Conservation (phyloP, 192 early-diverging fungal genomes). For the Umbelopsis sp. region DNA sequence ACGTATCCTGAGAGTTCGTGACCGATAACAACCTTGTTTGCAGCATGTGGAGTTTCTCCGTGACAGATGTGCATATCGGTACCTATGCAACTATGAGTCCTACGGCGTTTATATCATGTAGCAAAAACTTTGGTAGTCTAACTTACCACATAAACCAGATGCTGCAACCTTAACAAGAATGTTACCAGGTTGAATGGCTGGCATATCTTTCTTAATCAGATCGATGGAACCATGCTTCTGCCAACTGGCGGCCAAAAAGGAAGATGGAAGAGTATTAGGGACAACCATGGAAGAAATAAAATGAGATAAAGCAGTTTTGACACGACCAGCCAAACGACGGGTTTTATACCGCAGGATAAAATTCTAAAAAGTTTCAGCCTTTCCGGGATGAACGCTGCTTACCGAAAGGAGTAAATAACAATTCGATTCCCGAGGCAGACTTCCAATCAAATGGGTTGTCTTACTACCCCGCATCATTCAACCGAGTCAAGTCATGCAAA, state of each 20-base stretch:
- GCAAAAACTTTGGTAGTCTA: neutral
- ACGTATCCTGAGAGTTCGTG: slow-evolving; percentile 55
- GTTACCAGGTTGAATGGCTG: slow-evolving; percentile 38
- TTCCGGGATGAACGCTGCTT: slow-evolving; percentile 9
- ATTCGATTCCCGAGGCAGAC: neutral
- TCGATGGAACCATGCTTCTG: slow-evolving; percentile 42
- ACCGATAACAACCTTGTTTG: slow-evolving; percentile 44
- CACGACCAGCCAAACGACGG: neutral
- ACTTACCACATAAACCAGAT: slow-evolving; percentile 50
- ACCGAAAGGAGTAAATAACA: slow-evolving; percentile 8
- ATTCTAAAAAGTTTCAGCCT: neutral
- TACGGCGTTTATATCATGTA: neutral
- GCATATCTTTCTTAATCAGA: slow-evolving; percentile 39
- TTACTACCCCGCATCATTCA: neutral
- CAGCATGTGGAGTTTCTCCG: slow-evolving; percentile 55
- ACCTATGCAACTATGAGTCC: neutral
- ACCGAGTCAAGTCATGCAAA: no score
- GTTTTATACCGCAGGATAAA: neutral
- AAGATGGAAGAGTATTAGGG: neutral
- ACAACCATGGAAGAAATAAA: slow-evolving; percentile 3
- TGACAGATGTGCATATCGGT: slow-evolving; percentile 58
- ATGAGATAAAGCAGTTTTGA: neutral
- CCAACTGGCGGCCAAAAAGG: slow-evolving; percentile 41
- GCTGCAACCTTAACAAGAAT: slow-evolving; percentile 51
- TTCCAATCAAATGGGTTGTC: neutral